A percentile compares a stretch with the other conserved stretches of the same genome.
phyloP scores from a whole-genome alignment of 106 monocot genomes.

The Xerophyta viscosa region DNA sequence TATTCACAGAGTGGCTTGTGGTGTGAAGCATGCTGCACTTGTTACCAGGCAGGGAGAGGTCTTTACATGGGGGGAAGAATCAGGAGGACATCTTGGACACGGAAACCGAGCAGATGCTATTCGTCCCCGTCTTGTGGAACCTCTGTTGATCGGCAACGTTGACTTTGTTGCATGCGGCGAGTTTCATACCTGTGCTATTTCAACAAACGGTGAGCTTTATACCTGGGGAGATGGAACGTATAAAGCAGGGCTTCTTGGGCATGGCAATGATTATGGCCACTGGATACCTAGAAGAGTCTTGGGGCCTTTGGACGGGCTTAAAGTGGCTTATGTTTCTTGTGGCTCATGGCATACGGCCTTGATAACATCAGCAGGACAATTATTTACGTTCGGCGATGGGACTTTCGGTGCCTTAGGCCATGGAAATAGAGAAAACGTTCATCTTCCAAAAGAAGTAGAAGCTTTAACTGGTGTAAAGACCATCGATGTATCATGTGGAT shows the following conservation, averaged over 20 bases:
- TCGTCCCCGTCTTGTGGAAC: constrained; percentile 73
- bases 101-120: constrained; percentile 46
- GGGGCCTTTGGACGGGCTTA: constrained; percentile 70
- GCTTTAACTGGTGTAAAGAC: constrained; percentile 82
- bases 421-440: constrained; percentile 63
- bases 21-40: constrained; percentile 75
- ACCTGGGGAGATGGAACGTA: constrained; percentile 96
- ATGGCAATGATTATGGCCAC: constrained; percentile 67
- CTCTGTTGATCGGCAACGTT: constrained; percentile 36
- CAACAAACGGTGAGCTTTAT: constrained; percentile 66
- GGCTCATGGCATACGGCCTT: constrained; percentile 93
- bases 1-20: constrained; percentile 69
- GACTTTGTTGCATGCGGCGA: constrained; percentile 83
- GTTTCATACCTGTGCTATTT: constrained; percentile 90
- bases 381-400: constrained; percentile 93
- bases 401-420: constrained; percentile 92
- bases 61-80: constrained; percentile 97
- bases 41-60: constrained; percentile 77
- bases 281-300: constrained; percentile 93
- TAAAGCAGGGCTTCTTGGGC: constrained; percentile 85
- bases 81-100: constrained; percentile 84
- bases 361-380: constrained; percentile 62
- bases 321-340: constrained; percentile 65
- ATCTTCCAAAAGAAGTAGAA: constrained; percentile 78
- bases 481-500: constrained; percentile 84